Evolutionary conservation across 768 basidiomycete genomes (phyloP).

Genomic region (Russula sp.): DNA sequence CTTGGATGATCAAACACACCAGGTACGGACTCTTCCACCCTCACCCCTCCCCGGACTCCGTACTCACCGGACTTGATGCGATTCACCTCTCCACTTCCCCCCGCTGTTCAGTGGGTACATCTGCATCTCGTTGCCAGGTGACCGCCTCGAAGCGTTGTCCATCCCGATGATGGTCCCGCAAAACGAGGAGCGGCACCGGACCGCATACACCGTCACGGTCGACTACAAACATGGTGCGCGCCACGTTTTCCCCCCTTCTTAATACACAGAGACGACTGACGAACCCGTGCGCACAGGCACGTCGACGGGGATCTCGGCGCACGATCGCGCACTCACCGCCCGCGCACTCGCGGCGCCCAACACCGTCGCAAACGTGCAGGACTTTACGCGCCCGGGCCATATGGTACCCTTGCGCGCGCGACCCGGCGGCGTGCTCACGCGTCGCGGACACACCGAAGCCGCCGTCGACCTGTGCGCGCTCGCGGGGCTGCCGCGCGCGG

Average conservation of each 20-base stretch:
- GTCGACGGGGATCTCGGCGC: slow-evolving; percentile 93
- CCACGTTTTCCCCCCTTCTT: slow-evolving; percentile 5
- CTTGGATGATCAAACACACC: slow-evolving; percentile 96
- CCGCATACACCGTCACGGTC: slow-evolving; percentile 93
- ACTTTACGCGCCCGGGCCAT: slow-evolving; percentile 92
- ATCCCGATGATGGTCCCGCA: slow-evolving; percentile 92
- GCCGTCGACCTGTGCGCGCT: slow-evolving; percentile 81
- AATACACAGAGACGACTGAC: too few relatives aligned
- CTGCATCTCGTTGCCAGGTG: slow-evolving; percentile 74
- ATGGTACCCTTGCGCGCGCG: slow-evolving; percentile 89
- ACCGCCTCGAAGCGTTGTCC: slow-evolving; percentile 66
- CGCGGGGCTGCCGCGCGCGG: slow-evolving; percentile 59
- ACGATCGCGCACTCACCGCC: slow-evolving; percentile 85
- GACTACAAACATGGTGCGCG: slow-evolving; percentile 80
- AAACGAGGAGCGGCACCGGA: slow-evolving; percentile 86
- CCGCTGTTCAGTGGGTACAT: slow-evolving; percentile 73
- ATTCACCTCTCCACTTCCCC: not conserved
- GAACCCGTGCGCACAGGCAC: slow-evolving; percentile 47
- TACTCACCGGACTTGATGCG: slow-evolving; percentile 6
- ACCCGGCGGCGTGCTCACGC: slow-evolving; percentile 74
- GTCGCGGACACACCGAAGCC: slow-evolving; percentile 91
- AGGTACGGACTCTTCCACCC: slow-evolving; percentile 48
- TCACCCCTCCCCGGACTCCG: not conserved
- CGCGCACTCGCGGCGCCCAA: slow-evolving; percentile 68
- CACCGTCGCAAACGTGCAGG: slow-evolving; percentile 38